Evolutionary conservation across 2,329 filamentous ascomycete species (phyloP).

Genomic region (Trichoderma atroviride): DNA sequence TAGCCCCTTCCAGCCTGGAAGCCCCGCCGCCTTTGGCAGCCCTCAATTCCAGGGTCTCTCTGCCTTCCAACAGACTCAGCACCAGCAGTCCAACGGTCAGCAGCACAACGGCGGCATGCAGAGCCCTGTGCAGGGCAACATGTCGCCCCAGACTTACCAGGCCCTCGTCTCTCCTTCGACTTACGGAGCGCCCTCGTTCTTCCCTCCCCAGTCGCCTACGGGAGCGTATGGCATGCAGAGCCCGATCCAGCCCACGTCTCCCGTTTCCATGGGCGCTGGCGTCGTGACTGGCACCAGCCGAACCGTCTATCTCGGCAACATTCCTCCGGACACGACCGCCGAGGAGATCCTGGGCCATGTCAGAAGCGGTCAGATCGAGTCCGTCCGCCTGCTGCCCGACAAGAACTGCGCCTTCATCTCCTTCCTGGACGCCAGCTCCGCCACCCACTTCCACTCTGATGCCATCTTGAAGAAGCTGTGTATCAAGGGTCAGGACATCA

Average conservation of each 20-base stretch:
- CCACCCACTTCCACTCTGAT: slow-evolving; percentile 98
- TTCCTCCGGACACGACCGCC: slow-evolving; percentile 93
- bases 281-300: slow-evolving; percentile 88
- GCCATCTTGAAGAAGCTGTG: slow-evolving; percentile 99
- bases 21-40: slow-evolving; percentile 84
- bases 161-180: slow-evolving; percentile 83
- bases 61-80: slow-evolving; percentile 66
- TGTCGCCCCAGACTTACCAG: slow-evolving; percentile 84
- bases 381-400: slow-evolving; percentile 92
- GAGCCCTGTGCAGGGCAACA: slow-evolving; percentile 74
- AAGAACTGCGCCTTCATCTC: slow-evolving; percentile 99
- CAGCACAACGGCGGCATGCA: slow-evolving; percentile 64
- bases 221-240: slow-evolving; percentile 66
- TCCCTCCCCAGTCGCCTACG: slow-evolving; percentile 85
- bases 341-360: slow-evolving; percentile 97
- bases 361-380: slow-evolving; percentile 96
- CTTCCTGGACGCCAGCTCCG: slow-evolving; percentile 95
- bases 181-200: slow-evolving; percentile 80
- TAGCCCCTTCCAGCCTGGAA: slow-evolving; percentile 95
- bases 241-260: slow-evolving; percentile 67
- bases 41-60: slow-evolving; percentile 88
- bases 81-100: slow-evolving; percentile 56
- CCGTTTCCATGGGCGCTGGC: slow-evolving; percentile 75
- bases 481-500: slow-evolving; percentile 98
- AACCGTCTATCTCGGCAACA: slow-evolving; percentile 97